Evolutionary conservation across 148 eudicot genomes (phyloP).

Genomic region (Dianthus caryophyllus): DNA sequence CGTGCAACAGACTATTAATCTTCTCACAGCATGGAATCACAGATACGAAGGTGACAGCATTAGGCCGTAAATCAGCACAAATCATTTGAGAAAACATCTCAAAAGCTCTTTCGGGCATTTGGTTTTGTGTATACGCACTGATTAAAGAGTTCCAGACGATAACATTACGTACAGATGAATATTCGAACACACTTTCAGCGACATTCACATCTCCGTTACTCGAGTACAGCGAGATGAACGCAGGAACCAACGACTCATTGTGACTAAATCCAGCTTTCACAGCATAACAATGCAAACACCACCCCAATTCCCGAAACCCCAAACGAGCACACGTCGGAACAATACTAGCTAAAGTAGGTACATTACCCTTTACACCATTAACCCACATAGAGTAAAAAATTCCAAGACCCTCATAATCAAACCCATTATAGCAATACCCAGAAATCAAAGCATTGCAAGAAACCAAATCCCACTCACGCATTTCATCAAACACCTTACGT

Average conservation of each 20-base stretch:
- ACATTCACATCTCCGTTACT: conserved; percentile 34
- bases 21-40: conserved; percentile 50
- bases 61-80: conserved; percentile 32
- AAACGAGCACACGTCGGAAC: conserved; percentile 54
- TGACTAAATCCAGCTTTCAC: conserved; percentile 40
- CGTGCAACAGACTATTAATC: conserved; percentile 29
- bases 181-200: conserved; percentile 43
- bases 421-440: conserved; percentile 50
- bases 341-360: conserved; percentile 49
- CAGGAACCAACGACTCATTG: conserved; percentile 43
- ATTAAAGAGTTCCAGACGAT: conserved; percentile 57
- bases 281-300: conserved; percentile 52
- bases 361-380: conserved; percentile 44
- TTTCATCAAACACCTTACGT: conserved; percentile 47
- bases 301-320: conserved; percentile 31
- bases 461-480: conserved; percentile 52
- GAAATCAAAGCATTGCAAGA: conserved; percentile 66
- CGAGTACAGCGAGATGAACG: conserved; percentile 56
- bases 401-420: conserved; percentile 39
- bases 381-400: conserved; percentile 31
- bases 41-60: conserved; percentile 50
- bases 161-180: conserved; percentile 28
- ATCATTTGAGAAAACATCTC: conserved; percentile 40
- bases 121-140: conserved; percentile 44
- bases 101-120: conserved; percentile 32